phyloP scores from a whole-genome alignment of 306 rosid species.

The Sphenostylis stenocarpa region DNA sequence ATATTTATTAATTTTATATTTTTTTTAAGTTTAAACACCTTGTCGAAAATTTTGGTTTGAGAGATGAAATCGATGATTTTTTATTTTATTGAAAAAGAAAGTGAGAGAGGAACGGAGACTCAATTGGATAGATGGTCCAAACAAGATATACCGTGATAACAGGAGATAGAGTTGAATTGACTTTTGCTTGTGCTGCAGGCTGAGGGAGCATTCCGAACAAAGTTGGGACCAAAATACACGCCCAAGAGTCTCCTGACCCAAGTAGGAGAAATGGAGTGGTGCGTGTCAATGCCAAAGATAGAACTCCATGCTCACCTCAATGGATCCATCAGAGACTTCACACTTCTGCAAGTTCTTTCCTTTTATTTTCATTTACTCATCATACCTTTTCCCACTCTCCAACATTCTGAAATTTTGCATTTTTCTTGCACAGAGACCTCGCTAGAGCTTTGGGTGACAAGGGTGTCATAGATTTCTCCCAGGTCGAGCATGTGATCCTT shows the following conservation, averaged over 20 bases:
- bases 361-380: not conserved
- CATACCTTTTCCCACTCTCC: not conserved
- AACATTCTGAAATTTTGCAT: not conserved
- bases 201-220: not conserved
- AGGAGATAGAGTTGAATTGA: not conserved
- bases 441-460: conserved; percentile 67
- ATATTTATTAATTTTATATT: too few species aligned
- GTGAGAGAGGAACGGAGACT: not conserved
- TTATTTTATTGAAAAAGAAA: too few species aligned
- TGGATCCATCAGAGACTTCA: conserved; percentile 86
- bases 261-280: conserved; percentile 58
- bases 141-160: too few species aligned
- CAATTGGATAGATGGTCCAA: too few species aligned
- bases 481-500: conserved; percentile 71
- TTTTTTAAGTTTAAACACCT: too few species aligned
- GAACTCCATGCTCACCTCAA: conserved; percentile 95
- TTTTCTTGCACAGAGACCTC: conserved; percentile 60
- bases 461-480: conserved; percentile 75
- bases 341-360: conserved; percentile 53
- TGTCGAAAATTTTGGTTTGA: too few species aligned
- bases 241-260: not conserved
- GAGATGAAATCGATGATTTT: too few species aligned
- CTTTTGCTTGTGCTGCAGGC: not conserved
- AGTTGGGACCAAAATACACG: not conserved
- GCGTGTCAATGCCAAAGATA: conserved; percentile 75